Evolutionary conservation across 2,329 filamentous ascomycete genomes (phyloP), one percentile per base, ranked within the genome.

Genomic region (Pseudopithomyces chartarum): DNA sequence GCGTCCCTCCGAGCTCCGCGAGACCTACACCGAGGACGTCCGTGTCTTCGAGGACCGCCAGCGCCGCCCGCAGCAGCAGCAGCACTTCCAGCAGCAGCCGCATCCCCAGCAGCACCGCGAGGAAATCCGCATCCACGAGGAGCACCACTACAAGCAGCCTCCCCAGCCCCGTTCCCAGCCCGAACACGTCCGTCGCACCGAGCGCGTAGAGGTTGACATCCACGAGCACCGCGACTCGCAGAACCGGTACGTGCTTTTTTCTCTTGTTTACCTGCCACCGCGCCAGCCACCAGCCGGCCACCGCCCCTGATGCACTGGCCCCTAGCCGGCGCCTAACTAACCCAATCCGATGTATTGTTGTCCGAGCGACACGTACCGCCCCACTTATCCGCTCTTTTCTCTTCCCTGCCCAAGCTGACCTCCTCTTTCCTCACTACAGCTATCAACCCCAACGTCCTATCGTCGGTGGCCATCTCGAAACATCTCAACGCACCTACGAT

Each of bases 11-110:
- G 84, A 83, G 74, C 82, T 81, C 76, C 72, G 63, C 63, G 73
- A 75, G 59, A 67, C 86, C 70, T 85, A 82, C 78, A 86, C 84
- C 82, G 88, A 92, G 83, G 90, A 96, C 87, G 90, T 87, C 85
- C 82, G 87, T 91, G 82, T 58, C 11, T 55, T 55, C 22, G 87
- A 91, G 82, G 87, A 93, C 80, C 85, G 82, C 79, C 82, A 87
- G 82, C 87, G 84, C 83, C 88, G 87, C 85, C 88, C 88, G 86
- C 89, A 83, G 56, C 58, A 61, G 54, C 82, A 87, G 82, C 87
- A 84, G n/a, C n/a, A n/a, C n/a, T n/a, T n/a, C n/a, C n/a, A n/a
- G 83, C 88, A 87, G 85, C 88, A 88, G 86, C 89, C 83, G 57
- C 58, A 62, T 51, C 61, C 49, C 8, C 63, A 54, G 42, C 63